Conservation (phyloP, 495 filamentous ascomycete species). For the Aspergillus steynii region DNA sequence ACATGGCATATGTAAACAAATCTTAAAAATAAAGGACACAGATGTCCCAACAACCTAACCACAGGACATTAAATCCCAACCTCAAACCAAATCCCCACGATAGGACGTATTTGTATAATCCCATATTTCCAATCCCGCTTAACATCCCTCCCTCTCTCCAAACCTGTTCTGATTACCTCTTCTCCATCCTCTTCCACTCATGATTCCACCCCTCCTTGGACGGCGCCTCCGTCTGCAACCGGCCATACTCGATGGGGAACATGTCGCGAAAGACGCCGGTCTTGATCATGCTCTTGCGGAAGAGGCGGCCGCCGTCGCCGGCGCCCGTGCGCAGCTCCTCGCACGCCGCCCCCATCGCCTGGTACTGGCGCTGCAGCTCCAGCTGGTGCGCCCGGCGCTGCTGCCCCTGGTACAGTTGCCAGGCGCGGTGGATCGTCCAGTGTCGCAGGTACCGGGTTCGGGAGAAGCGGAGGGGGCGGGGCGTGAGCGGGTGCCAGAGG, state of each 20-base stretch:
- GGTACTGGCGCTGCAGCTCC: constrained; percentile 72
- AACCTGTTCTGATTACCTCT: constrained; percentile 16
- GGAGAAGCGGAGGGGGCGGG: constrained; percentile 80
- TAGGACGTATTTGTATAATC: not conserved
- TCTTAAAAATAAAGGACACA: constrained; percentile 6
- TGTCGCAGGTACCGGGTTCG: constrained; percentile 88
- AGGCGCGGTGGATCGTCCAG: constrained; percentile 99
- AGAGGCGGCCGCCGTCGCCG: constrained; percentile 76
- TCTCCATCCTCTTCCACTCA: constrained; percentile 46
- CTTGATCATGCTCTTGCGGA: constrained; percentile 83
- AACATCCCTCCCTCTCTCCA: too few relatives aligned
- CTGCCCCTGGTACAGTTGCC: constrained; percentile 69
- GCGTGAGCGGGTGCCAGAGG: constrained; percentile 63
- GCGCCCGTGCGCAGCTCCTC: constrained; percentile 74
- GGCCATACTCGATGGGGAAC: constrained; percentile 86
- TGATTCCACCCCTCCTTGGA: constrained; percentile 75
- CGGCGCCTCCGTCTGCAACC: constrained; percentile 78
- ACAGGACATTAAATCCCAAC: constrained; percentile 1
- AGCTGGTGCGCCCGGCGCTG: constrained; percentile 58
- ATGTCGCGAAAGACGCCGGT: constrained; percentile 64
- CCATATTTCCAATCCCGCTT: not conserved
- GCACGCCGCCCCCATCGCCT: constrained; percentile 75
- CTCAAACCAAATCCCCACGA: not conserved
- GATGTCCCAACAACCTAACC: not conserved
- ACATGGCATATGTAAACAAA: too few relatives aligned